phyloP scores from a whole-genome alignment of 1,284 basidiomycete genomes.

The Ustilago cynodontis region DNA sequence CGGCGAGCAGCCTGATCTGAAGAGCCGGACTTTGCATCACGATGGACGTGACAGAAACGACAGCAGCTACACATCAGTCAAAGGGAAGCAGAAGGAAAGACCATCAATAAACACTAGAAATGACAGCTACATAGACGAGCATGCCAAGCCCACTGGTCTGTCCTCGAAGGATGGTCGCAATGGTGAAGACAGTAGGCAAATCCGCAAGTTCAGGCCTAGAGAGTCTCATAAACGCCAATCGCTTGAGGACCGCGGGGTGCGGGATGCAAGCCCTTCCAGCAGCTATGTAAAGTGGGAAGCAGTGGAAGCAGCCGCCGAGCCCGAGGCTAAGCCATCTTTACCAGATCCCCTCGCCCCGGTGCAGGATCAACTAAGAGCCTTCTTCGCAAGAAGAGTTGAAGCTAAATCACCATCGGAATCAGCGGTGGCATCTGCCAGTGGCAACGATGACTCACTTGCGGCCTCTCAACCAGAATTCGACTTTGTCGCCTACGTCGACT shows the following conservation, averaged over 20 bases:
- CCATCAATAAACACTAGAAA: background rate
- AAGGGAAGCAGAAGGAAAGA: background rate
- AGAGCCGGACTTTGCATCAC: background rate
- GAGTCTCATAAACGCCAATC: too few relatives aligned
- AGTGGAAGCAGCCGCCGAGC: background rate
- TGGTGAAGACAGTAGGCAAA: too few relatives aligned
- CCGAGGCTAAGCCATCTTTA: background rate
- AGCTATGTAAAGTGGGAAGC: background rate
- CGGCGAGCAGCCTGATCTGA: background rate
- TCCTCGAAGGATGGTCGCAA: too few relatives aligned
- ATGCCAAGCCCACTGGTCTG: background rate
- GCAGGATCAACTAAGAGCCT: constrained; percentile 20
- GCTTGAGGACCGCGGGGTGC: background rate
- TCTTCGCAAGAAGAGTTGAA: constrained; percentile 1
- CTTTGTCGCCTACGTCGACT: background rate
- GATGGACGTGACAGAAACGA: background rate
- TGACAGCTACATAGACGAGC: background rate
- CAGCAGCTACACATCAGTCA: background rate
- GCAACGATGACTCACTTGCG: background rate
- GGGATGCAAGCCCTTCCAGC: background rate
- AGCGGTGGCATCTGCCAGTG: background rate
- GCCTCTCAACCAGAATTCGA: background rate
- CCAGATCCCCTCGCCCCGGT: constrained; percentile 11
- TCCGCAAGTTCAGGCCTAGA: background rate
- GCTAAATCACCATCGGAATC: background rate